Percentiles rank a stretch among this genome's conserved stretches.
Conservation (phyloP, 768 basidiomycete species). For the Amanita pallidorosea region DNA sequence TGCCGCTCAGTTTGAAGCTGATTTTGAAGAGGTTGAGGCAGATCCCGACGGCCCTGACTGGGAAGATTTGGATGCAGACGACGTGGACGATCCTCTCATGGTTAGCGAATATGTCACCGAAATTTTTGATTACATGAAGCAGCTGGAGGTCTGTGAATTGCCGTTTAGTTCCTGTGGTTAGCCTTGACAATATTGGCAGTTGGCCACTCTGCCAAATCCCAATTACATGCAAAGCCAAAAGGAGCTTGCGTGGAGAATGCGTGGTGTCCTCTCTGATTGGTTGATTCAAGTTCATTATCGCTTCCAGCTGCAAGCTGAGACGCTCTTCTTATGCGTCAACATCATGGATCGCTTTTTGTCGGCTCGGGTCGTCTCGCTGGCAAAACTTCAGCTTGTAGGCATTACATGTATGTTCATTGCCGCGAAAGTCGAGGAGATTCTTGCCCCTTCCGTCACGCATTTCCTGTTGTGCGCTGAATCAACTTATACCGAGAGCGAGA, state of each 20-base stretch:
- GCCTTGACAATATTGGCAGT: constrained; percentile 23
- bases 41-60: constrained; percentile 59
- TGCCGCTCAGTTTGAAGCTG: constrained; percentile 39
- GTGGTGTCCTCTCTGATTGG: constrained; percentile 93
- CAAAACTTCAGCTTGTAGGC: constrained; percentile 93
- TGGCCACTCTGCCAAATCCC: constrained; percentile 79
- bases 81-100: constrained; percentile 91
- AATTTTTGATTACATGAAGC: constrained; percentile 87
- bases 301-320: constrained; percentile 89
- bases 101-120: constrained; percentile 94
- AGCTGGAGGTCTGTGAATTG: constrained; percentile 58
- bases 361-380: constrained; percentile 71
- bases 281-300: constrained; percentile 90
- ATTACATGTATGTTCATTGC: constrained; percentile 90
- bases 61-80: constrained; percentile 92
- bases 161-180: neutral
- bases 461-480: constrained; percentile 82
- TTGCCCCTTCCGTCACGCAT: constrained; percentile 83
- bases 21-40: constrained; percentile 46
- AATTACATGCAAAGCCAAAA: constrained; percentile 94
- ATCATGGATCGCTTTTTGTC: constrained; percentile 82
- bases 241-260: constrained; percentile 95
- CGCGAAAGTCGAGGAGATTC: constrained; percentile 93
- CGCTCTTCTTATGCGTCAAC: constrained; percentile 90
- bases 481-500: constrained; percentile 75